A percentile compares a stretch with the other conserved stretches of the same genome.
phyloP scores from a whole-genome alignment of 805 yeast species.

The Saccharomycopsis guyanensis region DNA sequence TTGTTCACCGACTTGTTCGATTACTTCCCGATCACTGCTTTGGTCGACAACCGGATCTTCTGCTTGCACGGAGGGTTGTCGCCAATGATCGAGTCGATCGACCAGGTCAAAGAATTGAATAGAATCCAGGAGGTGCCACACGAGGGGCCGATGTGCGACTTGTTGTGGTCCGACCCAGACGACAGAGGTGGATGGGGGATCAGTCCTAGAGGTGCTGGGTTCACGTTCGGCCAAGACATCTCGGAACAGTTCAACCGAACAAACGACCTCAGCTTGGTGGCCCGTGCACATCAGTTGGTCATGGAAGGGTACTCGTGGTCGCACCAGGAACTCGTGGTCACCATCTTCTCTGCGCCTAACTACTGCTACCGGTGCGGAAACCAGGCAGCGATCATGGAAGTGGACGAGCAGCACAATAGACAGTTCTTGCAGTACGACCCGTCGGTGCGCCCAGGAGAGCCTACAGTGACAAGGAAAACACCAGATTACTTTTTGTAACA shows the following conservation, averaged over 20 bases:
- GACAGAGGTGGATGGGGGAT: constrained; percentile 98
- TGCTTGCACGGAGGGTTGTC: constrained; percentile 94
- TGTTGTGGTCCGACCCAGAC: constrained; percentile 95
- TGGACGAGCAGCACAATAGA: constrained; percentile 86
- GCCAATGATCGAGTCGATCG: constrained; percentile 89
- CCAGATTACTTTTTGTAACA: constrained; percentile 87
- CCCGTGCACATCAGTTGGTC: constrained; percentile 95
- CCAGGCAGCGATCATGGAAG: constrained; percentile 98
- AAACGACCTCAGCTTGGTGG: constrained; percentile 74
- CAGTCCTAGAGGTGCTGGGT: constrained; percentile 97
- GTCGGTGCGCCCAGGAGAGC: constrained; percentile 94
- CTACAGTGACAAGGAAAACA: constrained; percentile 92
- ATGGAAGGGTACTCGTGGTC: constrained; percentile 97
- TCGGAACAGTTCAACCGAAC: constrained; percentile 90
- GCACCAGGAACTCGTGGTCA: constrained; percentile 89
- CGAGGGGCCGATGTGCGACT: constrained; percentile 96
- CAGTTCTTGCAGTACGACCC: constrained; percentile 95
- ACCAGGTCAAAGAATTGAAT: constrained; percentile 84
- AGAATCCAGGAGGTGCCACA: constrained; percentile 95
- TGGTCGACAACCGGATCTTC: constrained; percentile 83
- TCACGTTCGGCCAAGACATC: constrained; percentile 94
- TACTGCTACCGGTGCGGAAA: constrained; percentile 97
- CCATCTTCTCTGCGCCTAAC: constrained; percentile 92
- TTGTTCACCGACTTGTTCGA: constrained; percentile 86
- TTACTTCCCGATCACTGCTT: constrained; percentile 87